Evolutionary conservation across 2,329 filamentous ascomycete genomes (phyloP), one percentile per base, ranked within the genome.

Genomic region (Corinectria fuckeliana): DNA sequence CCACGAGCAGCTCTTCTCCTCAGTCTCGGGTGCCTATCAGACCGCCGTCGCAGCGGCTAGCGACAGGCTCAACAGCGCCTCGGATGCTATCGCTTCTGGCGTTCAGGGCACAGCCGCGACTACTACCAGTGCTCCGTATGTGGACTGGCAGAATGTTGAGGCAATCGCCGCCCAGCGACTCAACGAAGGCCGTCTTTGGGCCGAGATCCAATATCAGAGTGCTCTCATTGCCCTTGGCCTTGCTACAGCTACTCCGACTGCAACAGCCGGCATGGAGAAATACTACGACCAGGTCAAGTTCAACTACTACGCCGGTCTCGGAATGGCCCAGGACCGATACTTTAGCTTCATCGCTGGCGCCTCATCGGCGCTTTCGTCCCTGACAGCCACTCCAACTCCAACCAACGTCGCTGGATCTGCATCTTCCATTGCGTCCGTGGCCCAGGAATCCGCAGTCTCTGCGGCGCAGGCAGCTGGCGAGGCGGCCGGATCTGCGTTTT

Each of bases 281-380:
- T 84, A 81, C 77, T 85, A 78, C 72, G 86, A 81, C 72, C 88
- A 82, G 78, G 89, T 85, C 44, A 84, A 82, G 66, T 77, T 83
- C 66, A 84, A 87, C 70, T 94, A 94, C 75, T 93, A 92, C 67
- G 89, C 92, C 63, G 91, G 89, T 10, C 76, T 95, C 21, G 92
- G 92, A 25, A 75, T 92, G 42, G 92, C 92, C 1, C 90, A 96
- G 69, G 91, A 88, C 41, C 86, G 89, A 34, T 95, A 95, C 74
- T 87, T 88, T 5, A 88, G 89, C 49, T 94, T 95, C 69, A 65
- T 95, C 2, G 82, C 82, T 11, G 87, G 88, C 4, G 91, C 91
- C 7, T 92, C 90, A 9, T 87, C 84, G 32, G 91, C 88, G 18
- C 80, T 92, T 38, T 88, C 86, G 55, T 81, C 80, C 2, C 60